Conservation (phyloP, 768 basidiomycete species). For the Mycena vulgaris region DNA sequence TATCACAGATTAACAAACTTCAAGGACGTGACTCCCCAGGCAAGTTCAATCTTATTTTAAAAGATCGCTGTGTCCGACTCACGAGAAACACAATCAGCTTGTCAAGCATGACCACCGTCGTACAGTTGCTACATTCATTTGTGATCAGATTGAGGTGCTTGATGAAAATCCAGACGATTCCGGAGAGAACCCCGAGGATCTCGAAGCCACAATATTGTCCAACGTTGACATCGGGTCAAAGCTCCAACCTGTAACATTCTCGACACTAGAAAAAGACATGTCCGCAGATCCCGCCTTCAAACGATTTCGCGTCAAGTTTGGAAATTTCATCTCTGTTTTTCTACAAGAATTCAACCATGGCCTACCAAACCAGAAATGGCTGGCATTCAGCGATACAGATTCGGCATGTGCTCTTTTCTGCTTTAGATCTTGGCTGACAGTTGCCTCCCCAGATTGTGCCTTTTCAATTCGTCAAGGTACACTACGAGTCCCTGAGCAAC, state of each 20-base stretch:
- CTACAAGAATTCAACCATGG: background rate
- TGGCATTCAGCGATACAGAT: background rate
- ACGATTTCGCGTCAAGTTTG: conserved; percentile 8
- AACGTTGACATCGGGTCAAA: conserved; percentile 18
- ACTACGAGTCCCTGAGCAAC: too few species aligned
- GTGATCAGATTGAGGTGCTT: conserved; percentile 8
- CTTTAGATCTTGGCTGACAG: background rate
- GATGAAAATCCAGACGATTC: conserved; percentile 2
- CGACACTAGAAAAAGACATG: background rate
- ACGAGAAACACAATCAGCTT: background rate
- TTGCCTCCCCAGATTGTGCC: background rate
- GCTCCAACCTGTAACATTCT: background rate
- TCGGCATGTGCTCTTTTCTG: background rate
- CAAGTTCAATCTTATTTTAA: background rate
- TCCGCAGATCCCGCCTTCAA: background rate
- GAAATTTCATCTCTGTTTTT: background rate
- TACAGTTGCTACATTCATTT: background rate
- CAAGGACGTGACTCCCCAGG: conserved; percentile 38
- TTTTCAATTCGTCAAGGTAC: background rate
- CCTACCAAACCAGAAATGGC: background rate
- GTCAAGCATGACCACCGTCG: conserved; percentile 17
- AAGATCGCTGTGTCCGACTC: background rate
- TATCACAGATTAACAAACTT: too few species aligned
- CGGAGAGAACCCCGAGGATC: background rate
- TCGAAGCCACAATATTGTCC: conserved; percentile 3